Evolutionary conservation across 495 filamentous ascomycete species (phyloP).

Genomic region (Pyrenula massariospora): DNA sequence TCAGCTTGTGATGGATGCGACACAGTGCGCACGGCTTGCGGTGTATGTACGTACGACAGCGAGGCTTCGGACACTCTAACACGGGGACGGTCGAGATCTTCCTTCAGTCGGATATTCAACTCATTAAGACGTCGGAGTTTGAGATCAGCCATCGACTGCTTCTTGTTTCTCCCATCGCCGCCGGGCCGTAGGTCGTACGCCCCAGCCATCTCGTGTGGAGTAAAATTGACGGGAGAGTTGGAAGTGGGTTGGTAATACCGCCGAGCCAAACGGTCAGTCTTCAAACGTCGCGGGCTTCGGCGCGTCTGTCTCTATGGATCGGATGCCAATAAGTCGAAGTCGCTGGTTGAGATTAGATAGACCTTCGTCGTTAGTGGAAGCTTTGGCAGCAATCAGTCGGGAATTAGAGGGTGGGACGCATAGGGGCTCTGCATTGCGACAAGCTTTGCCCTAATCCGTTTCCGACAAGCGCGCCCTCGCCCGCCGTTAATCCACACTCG

Average conservation of each 20-base stretch:
- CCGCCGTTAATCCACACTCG: neutral
- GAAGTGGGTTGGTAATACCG: no score
- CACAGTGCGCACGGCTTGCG: slow-evolving; percentile 1
- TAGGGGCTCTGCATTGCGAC: neutral
- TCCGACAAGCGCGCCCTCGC: no score
- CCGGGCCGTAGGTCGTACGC: slow-evolving; percentile 45
- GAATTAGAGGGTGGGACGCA: neutral
- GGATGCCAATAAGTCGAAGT: neutral
- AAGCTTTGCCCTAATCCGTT: no score
- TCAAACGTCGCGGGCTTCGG: no score
- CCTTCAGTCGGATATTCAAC: slow-evolving; percentile 84
- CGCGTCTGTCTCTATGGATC: no score
- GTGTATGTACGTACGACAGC: slow-evolving; percentile 57
- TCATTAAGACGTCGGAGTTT: slow-evolving; percentile 94
- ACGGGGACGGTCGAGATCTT: slow-evolving; percentile 87
- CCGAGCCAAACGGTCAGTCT: no score
- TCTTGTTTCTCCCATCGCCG: slow-evolving; percentile 80
- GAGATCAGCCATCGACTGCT: slow-evolving; percentile 97
- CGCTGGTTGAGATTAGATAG: neutral
- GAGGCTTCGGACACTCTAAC: slow-evolving; percentile 92
- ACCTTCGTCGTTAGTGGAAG: neutral
- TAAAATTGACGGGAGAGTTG: no score
- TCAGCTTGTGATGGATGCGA: neutral
- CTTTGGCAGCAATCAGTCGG: neutral
- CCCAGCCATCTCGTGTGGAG: slow-evolving; percentile 34